These are phyloP conservation scores for Periconia digitata DNA, from an alignment of 2,329 filamentous ascomycete species.

Conservation along the genomic window DNA sequence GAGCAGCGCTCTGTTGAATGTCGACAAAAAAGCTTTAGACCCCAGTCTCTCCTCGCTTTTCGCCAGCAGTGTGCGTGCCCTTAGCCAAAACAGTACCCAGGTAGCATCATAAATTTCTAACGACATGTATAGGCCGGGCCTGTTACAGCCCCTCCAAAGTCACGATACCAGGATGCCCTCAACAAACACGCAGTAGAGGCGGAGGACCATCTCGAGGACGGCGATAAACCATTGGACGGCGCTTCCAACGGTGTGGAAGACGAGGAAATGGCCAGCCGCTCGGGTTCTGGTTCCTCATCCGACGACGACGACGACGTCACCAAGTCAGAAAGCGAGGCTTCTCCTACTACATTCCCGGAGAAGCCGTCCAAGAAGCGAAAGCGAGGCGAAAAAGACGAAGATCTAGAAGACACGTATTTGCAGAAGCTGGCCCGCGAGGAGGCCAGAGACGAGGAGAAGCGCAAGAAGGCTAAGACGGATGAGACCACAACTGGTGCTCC, in stretches of 20 bases:
- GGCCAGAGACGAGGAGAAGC: slow-evolving; percentile 42
- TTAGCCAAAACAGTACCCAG: slow-evolving; percentile 1
- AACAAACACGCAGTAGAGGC: slow-evolving; percentile 42
- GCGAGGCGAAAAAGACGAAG: slow-evolving; percentile 63
- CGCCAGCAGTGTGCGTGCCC: slow-evolving; percentile 42
- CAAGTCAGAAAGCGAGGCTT: slow-evolving; percentile 18
- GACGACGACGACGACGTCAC: slow-evolving; percentile 24
- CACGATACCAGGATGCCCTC: slow-evolving; percentile 38
- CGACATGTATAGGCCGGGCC: slow-evolving; percentile 33
- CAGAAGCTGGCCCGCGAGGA: slow-evolving; percentile 60
- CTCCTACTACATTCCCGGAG: slow-evolving; percentile 14
- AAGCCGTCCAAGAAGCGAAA: slow-evolving; percentile 43
- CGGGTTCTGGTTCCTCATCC: slow-evolving; percentile 11
- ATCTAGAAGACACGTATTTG: slow-evolving; percentile 71
- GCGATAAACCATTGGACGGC: slow-evolving; percentile 10
- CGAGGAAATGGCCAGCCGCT: slow-evolving; percentile 19
- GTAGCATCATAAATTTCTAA: not conserved
- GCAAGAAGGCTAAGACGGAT: slow-evolving; percentile 29
- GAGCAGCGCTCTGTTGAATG: slow-evolving; percentile 22
- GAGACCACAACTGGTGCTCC: slow-evolving; percentile 18
- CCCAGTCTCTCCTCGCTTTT: slow-evolving; percentile 52
- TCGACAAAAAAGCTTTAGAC: slow-evolving; percentile 44
- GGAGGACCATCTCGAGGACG: slow-evolving; percentile 47
- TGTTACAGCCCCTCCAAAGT: slow-evolving; percentile 42
- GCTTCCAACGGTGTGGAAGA: slow-evolving; percentile 22